Conservation (phyloP, 345 rosid species). For the Sonneratia caseolaris region DNA sequence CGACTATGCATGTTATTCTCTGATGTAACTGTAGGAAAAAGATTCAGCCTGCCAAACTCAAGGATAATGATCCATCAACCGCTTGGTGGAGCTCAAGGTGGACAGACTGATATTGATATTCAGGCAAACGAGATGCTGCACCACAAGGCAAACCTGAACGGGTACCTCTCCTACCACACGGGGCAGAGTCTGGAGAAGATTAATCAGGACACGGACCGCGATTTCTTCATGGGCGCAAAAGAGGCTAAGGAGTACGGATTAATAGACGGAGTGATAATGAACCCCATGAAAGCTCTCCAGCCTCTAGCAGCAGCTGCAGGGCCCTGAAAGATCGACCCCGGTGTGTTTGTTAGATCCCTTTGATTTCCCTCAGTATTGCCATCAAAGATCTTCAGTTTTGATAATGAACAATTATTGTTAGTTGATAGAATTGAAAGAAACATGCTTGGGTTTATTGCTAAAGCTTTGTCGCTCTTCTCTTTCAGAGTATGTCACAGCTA, state of each 20-base stretch:
- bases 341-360: not conserved
- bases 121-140: conserved; percentile 97
- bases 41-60: conserved; percentile 92
- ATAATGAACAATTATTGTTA: not conserved
- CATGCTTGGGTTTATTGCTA: not conserved
- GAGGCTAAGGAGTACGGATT: conserved; percentile 93
- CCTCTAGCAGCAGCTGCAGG: conserved; percentile 46
- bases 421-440: not conserved
- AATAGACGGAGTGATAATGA: conserved; percentile 79
- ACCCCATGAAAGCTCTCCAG: conserved; percentile 81
- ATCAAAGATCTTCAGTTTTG: conserved; percentile 3
- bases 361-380: too few species aligned
- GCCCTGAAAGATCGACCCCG: not conserved
- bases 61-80: conserved; percentile 99
- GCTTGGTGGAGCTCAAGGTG: conserved; percentile 95
- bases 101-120: conserved; percentile 73
- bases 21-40: conserved; percentile 44
- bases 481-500: too few species aligned
- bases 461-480: not conserved
- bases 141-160: conserved; percentile 84
- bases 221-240: conserved; percentile 93
- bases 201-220: conserved; percentile 85
- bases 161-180: conserved; percentile 85
- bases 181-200: conserved; percentile 82
- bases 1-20: not conserved